phyloP scores from a whole-genome alignment of 768 basidiomycete species.

The Pisolithus marmoratus region DNA sequence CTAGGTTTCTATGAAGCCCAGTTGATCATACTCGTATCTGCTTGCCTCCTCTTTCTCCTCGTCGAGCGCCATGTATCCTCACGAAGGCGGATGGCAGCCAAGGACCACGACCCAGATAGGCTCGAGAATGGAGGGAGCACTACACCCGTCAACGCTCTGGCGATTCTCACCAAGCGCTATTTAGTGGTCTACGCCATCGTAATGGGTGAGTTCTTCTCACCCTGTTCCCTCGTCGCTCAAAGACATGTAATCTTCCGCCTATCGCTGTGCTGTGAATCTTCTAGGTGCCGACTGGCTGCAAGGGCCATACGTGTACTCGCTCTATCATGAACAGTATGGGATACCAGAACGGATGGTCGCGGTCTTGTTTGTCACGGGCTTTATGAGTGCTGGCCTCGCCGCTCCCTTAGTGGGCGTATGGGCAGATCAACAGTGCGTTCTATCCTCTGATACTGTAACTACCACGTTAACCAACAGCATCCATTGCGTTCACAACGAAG shows the following conservation, averaged over 20 bases:
- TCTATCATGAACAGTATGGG: constrained; percentile 64
- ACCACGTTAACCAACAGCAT: neutral
- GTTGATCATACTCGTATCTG: constrained; percentile 28
- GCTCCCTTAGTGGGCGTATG: constrained; percentile 71
- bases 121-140: constrained; percentile 27
- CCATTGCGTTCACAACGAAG: constrained; percentile 26
- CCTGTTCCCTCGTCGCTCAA: neutral
- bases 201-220: constrained; percentile 48
- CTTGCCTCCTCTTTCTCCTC: constrained; percentile 31
- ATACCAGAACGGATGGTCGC: constrained; percentile 63
- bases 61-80: constrained; percentile 29
- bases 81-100: constrained; percentile 16
- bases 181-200: constrained; percentile 65
- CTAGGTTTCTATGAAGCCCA: constrained; percentile 38
- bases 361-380: constrained; percentile 72
- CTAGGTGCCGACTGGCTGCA: constrained; percentile 75
- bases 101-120: constrained; percentile 21
- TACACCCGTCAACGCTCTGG: constrained; percentile 20
- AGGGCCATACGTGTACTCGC: constrained; percentile 72
- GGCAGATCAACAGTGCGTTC: constrained; percentile 61
- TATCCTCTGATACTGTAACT: neutral
- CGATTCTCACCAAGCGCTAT: constrained; percentile 44
- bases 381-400: constrained; percentile 60
- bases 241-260: neutral
- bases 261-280: neutral